phyloP scores from a whole-genome alignment of 768 basidiomycete genomes.

The Russula brevipes region DNA sequence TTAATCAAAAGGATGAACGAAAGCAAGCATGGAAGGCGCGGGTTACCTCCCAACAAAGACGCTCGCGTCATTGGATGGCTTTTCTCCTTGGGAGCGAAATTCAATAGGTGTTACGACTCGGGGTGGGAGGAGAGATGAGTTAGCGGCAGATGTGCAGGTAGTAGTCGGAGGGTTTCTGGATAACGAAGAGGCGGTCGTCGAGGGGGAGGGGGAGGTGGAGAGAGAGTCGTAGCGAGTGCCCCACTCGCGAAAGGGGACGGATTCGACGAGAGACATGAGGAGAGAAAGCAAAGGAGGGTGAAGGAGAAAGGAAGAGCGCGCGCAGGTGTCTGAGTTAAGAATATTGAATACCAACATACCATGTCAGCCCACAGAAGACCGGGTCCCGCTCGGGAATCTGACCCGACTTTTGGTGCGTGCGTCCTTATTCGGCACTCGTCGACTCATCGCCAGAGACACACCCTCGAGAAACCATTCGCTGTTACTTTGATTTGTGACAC shows the following conservation, averaged over 20 bases:
- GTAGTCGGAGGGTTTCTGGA: slow-evolving; percentile 9
- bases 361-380: slow-evolving; percentile 14
- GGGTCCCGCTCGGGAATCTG: slow-evolving; percentile 13
- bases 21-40: slow-evolving; percentile 10
- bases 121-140: slow-evolving; percentile 27
- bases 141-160: slow-evolving; percentile 15
- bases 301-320: not conserved
- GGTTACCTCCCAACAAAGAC: slow-evolving; percentile 78
- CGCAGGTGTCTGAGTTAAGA: slow-evolving; percentile 14
- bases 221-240: slow-evolving; percentile 70
- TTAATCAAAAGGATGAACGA: slow-evolving; percentile 18
- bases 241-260: slow-evolving; percentile 48
- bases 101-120: slow-evolving; percentile 25
- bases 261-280: slow-evolving; percentile 43
- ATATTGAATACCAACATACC: slow-evolving; percentile 20
- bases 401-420: not conserved
- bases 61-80: slow-evolving; percentile 67
- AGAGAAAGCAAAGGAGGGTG: not conserved
- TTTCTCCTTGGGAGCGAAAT: slow-evolving; percentile 31
- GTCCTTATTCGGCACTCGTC: slow-evolving; percentile 14
- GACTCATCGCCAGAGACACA: not conserved
- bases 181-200: slow-evolving; percentile 30
- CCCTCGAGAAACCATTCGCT: not conserved
- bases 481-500: not conserved
- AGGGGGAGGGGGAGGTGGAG: slow-evolving; percentile 43